phyloP scores from a whole-genome alignment of 176 grass and related monocot species.

The Thalia dealbata region DNA sequence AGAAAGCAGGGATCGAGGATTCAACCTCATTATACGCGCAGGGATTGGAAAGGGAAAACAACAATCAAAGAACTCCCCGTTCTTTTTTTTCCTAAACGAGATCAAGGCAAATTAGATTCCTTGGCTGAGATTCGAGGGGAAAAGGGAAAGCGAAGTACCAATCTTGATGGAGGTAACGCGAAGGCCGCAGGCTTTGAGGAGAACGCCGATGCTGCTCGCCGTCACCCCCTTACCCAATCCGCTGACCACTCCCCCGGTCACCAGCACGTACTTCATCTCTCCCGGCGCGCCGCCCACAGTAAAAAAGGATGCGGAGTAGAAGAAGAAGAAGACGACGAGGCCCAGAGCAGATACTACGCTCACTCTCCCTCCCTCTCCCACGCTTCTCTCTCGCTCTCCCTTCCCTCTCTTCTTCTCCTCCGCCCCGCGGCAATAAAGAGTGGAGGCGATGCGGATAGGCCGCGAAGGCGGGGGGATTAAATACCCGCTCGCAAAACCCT shows the following conservation, averaged over 20 bases:
- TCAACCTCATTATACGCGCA: neutral
- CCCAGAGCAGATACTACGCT: neutral
- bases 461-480: constrained; percentile 3
- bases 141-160: constrained; percentile 6
- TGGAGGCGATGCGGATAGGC: neutral
- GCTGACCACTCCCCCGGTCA: constrained; percentile 23
- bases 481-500: constrained; percentile 9
- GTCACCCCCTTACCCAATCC: constrained; percentile 23
- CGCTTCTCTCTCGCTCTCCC: neutral
- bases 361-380: neutral
- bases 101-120: neutral
- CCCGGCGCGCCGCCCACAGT: too few relatives aligned
- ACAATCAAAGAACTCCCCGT: neutral
- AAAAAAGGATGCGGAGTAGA: neutral
- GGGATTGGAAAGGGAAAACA: too few relatives aligned
- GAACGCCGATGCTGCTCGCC: constrained; percentile 19
- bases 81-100: neutral
- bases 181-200: constrained; percentile 19
- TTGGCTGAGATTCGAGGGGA: neutral
- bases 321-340: neutral
- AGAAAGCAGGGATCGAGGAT: neutral
- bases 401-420: neutral
- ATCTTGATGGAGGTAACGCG: constrained; percentile 22
- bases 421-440: neutral
- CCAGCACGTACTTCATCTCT: constrained; percentile 21